Evolutionary conservation across 2,329 filamentous ascomycete genomes (phyloP), one percentile per base, ranked within the genome.

Genomic region (Akanthomyces muscarius): DNA sequence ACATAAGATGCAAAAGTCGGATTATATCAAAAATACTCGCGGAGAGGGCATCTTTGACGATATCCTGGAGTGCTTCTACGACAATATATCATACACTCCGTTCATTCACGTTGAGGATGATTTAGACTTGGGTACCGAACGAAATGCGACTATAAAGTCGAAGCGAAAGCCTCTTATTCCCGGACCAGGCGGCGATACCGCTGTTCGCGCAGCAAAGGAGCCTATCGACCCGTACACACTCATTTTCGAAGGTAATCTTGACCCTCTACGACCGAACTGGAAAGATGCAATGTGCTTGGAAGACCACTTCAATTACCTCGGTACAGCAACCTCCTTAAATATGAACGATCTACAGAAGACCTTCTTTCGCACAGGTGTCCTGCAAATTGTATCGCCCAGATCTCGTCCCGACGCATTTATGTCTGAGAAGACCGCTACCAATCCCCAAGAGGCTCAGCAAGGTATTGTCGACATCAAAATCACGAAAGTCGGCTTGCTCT

Each of bases 91-190:
- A 63, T 99, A 99, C 73, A 99, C 95, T 1, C 95, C 95, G 2
- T 99, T 99, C 72, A 97, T 99, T 68, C 92, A 97, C 71, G 92
- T 97, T 52, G 95, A 99, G 74, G 93, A 97, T 71, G 92, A 97
- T 69, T 77, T 93, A 33, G 90, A 94, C 72, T 82, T 91, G 65
- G 91, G 89, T 69, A 88, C 87, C 63, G 89, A 92, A 63, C 87
- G 90, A 55, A 84, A 90, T 42, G 80, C 89, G 52, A 83, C 86
- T 25, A 85, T 89, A 69, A 94, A 90, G 73, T 82, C 86, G 63
- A 89, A 89, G 73, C 89, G 89, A 71, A 87, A 85, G 70, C 83
- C 84, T 1, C 80, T 93, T 3, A 86, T 96, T 47, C 86, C 88
- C 51, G 86, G 85, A 61, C 80, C 82, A 36, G 85, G 83, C 48